phyloP scores from a whole-genome alignment of 2,329 filamentous ascomycete genomes.

The Monosporascus ibericus region DNA sequence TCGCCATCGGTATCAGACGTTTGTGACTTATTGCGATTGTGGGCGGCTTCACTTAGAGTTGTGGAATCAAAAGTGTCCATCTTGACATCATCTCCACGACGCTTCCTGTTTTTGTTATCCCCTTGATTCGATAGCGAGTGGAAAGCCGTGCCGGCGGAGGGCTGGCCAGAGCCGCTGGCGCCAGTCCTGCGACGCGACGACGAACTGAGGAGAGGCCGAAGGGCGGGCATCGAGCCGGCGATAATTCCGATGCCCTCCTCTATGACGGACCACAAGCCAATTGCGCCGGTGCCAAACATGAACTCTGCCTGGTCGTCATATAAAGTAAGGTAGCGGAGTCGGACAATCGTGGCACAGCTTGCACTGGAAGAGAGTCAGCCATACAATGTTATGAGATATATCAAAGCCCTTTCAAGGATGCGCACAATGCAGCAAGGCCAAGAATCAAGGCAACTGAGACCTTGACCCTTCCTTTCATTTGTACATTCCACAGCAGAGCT shows the following conservation, averaged over 20 bases:
- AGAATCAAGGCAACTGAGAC: slow-evolving; percentile 38
- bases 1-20: slow-evolving; percentile 17
- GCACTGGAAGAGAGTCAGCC: slow-evolving; percentile 18
- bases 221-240: slow-evolving; percentile 39
- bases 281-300: slow-evolving; percentile 28
- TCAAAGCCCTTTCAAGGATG: not conserved
- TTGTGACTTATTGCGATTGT: not conserved
- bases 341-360: slow-evolving; percentile 32
- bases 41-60: not conserved
- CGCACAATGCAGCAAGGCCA: slow-evolving; percentile 36
- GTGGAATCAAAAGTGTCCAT: not conserved
- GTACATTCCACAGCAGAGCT: slow-evolving; percentile 33
- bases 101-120: not conserved
- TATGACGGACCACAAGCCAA: slow-evolving; percentile 40
- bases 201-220: slow-evolving; percentile 34
- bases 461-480: slow-evolving; percentile 37
- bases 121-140: too few species aligned
- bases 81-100: not conserved
- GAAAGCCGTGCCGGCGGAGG: too few species aligned
- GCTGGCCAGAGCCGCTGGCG: too few species aligned
- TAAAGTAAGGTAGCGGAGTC: slow-evolving; percentile 35
- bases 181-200: too few species aligned
- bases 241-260: slow-evolving; percentile 44
- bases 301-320: slow-evolving; percentile 33
- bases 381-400: too few species aligned